phyloP scores from a whole-genome alignment of 441 rosid species.

The Adansonia madagascariensis region DNA sequence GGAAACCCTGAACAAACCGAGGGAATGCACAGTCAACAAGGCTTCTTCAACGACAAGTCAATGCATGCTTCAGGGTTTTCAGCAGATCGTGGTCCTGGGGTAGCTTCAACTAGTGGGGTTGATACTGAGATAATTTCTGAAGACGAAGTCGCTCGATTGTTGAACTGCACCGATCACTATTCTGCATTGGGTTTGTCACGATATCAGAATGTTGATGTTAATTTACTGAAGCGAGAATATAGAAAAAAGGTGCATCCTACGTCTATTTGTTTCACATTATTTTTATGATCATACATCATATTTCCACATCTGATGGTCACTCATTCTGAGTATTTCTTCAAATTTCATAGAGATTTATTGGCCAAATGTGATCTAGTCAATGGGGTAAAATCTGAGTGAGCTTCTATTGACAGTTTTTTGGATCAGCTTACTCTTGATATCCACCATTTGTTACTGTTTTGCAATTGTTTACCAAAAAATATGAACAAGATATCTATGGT shows the following conservation, averaged over 20 bases:
- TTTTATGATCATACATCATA: not conserved
- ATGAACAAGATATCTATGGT: not conserved
- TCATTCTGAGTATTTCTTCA: constrained; percentile 12
- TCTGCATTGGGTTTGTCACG: constrained; percentile 75
- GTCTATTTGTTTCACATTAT: constrained; percentile 13
- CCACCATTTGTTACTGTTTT: constrained; percentile 21
- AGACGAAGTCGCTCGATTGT: constrained; percentile 84
- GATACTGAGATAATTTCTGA: constrained; percentile 86
- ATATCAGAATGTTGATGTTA: constrained; percentile 65
- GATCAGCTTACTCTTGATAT: constrained; percentile 10
- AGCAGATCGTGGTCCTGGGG: constrained; percentile 72
- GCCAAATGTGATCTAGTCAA: not conserved
- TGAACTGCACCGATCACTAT: constrained; percentile 82
- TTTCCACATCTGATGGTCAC: constrained; percentile 19
- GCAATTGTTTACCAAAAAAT: not conserved
- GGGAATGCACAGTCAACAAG: constrained; percentile 54
- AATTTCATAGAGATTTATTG: constrained; percentile 5
- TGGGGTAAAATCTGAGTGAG: not conserved
- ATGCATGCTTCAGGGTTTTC: constrained; percentile 57
- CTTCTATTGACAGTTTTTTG: not conserved
- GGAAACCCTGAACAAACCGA: constrained; percentile 48
- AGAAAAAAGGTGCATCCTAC: constrained; percentile 71
- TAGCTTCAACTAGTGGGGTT: constrained; percentile 84
- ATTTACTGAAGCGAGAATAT: constrained; percentile 82
- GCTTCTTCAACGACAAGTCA: constrained; percentile 49